phyloP scores from a whole-genome alignment of 305 asterid genomes.

The Solanum hybrid region DNA sequence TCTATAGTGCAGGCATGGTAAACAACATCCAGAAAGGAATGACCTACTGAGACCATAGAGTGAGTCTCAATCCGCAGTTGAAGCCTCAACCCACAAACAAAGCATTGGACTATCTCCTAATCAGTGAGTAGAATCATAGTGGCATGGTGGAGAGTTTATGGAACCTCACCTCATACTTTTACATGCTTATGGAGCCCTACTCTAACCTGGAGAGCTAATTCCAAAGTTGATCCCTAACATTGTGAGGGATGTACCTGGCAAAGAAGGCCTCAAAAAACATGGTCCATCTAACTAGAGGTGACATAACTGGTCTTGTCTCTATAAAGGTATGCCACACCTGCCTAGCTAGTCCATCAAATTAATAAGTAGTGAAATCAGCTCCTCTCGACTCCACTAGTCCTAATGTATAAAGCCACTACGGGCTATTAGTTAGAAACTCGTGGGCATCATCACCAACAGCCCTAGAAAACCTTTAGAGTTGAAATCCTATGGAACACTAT shows the following conservation, averaged over 20 bases:
- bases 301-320: background rate
- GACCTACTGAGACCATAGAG: background rate
- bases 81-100: background rate
- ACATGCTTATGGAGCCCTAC: background rate
- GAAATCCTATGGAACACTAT: background rate
- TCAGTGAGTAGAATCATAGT: background rate
- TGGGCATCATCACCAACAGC: background rate
- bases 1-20: background rate
- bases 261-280: background rate
- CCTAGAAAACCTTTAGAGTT: background rate
- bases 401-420: background rate
- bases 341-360: background rate
- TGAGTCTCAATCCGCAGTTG: background rate
- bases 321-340: background rate
- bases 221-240: background rate
- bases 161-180: background rate
- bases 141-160: background rate
- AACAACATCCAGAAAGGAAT: background rate
- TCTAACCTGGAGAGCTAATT: background rate
- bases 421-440: rapidly evolving
- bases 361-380: no score
- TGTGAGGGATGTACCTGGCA: background rate
- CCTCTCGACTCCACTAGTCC: background rate
- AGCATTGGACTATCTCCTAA: background rate
- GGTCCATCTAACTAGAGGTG: background rate